Percentiles rank a stretch among this genome's conserved stretches.
Evolutionary conservation across 75 land plant genomes (phyloP).

Genomic region (Sequoiadendron giganteum): DNA sequence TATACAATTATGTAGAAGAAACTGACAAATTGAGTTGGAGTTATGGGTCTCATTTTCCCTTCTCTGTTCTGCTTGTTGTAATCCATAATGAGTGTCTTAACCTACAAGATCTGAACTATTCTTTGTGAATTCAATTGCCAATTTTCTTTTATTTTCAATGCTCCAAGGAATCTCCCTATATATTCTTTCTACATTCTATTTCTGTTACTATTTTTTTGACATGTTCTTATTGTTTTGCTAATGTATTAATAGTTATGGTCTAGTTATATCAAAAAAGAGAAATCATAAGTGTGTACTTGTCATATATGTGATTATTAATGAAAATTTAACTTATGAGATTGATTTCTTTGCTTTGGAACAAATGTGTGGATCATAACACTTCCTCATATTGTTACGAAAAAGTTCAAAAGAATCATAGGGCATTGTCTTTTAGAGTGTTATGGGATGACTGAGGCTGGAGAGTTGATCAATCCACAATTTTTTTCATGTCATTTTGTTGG

Average conservation of each 20-base stretch:
- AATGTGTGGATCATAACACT: conserved; percentile 99
- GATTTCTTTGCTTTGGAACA: conserved; percentile 21
- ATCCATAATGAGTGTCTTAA: not conserved
- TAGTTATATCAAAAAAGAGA: not conserved
- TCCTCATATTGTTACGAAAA: conserved; percentile 83
- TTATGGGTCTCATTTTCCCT: not conserved
- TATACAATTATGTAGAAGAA: not conserved
- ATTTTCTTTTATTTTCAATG: not conserved
- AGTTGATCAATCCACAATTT: not conserved
- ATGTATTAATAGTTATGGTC: not conserved
- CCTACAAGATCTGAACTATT: not conserved
- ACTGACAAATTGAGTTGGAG: not conserved
- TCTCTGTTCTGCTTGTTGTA: not conserved
- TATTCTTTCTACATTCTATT: not conserved
- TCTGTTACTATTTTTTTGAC: not conserved
- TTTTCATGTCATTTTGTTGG: too few species aligned
- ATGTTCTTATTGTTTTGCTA: not conserved
- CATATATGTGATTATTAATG: not conserved
- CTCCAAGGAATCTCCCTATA: not conserved
- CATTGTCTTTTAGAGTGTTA: conserved; percentile 95
- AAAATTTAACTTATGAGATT: not conserved
- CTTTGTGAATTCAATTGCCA: not conserved
- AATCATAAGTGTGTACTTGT: not conserved
- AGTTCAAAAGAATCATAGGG: conserved; percentile 87
- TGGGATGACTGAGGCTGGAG: conserved; percentile 97